Base-by-base conservation (phyloP, 257 asterid genomes). In the Solanum dulcamara region DNA sequence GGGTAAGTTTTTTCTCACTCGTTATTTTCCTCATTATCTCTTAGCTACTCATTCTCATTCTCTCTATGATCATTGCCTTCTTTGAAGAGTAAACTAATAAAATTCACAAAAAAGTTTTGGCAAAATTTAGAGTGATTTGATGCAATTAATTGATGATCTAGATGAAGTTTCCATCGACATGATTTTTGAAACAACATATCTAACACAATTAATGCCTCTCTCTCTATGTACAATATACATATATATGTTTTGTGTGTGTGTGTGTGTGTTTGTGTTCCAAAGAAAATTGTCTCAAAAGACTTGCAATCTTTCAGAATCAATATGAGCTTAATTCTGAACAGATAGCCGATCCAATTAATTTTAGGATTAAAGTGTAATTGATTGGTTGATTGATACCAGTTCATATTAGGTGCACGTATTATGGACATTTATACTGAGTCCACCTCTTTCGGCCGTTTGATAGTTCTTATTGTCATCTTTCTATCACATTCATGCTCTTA, bases 1-100 rank as follows among this genome's bases (percentile, higher is more conserved):
- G 87, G 87, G 87, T 85, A 85, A 84, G 87, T 67, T 68, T 66
- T 66, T 67, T 48, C 10, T 20, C 10, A 46, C 42, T 48, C 2
- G 42, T 46, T 75, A 77, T 28, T 46, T 75, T 77, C 28, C 42
- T 46, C 83, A 28, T 46, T 48, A 17, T 77, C 20, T 48, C 83
- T 46, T 28, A 46, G 62, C 62, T 48, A 77, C 42, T 48, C 64
- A 77, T 72, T 40, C 81, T 72, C 22, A 38, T 46, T 77, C 24
- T 20, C 18, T 77, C 18, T 48, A 0, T 46, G 62, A 17, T 46
- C 82, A 26, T 12, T 48, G 62, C 64, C 42, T 77, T 77, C 28
- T 77, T 44, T 48, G 28, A 77, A 48, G 64, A 77, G 59, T 77
- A 46, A 46, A 26, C 28, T 17, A 77, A 17, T 77, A 28, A 77